Conservation (phyloP, 345 rosid species). For the Citrus sp. region DNA sequence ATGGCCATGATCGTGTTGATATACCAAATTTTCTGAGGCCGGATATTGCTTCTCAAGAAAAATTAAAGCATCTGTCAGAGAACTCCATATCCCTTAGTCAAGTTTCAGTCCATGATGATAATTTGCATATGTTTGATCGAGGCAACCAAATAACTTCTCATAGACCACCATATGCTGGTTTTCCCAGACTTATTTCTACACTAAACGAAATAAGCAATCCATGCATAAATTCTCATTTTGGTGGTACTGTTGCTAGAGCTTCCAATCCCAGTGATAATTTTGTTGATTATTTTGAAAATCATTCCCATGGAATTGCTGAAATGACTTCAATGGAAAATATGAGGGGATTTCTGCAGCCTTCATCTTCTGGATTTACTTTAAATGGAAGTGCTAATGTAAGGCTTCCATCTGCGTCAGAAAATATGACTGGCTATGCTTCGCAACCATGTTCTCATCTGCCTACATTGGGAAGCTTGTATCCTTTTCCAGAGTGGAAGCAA, state of each 20-base stretch:
- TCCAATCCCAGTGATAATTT: conserved; percentile 19
- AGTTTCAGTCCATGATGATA: conserved; percentile 10
- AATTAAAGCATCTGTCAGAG: conserved; percentile 22
- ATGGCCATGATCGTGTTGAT: conserved; percentile 7
- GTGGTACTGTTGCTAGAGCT: conserved; percentile 14
- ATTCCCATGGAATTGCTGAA: conserved; percentile 22
- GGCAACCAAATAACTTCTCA: conserved; percentile 15
- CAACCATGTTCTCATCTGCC: conserved; percentile 24
- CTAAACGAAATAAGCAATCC: conserved; percentile 18
- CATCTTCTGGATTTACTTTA: conserved; percentile 26
- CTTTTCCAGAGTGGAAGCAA: conserved; percentile 28
- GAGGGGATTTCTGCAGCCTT: conserved; percentile 20
- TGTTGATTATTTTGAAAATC: conserved; percentile 24
- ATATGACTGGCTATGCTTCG: conserved; percentile 19
- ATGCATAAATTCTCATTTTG: conserved; percentile 16
- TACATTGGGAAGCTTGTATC: conserved; percentile 19
- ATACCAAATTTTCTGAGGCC: conserved; percentile 21
- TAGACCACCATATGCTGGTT: conserved; percentile 13
- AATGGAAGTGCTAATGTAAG: conserved; percentile 23
- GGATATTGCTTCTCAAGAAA: conserved; percentile 17
- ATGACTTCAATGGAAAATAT: conserved; percentile 24
- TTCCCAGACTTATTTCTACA: conserved; percentile 22
- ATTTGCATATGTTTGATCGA: conserved; percentile 15
- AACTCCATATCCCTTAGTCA: conserved; percentile 18
- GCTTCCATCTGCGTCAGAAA: conserved; percentile 20